Evolutionary conservation across 2,329 filamentous ascomycete genomes (phyloP).

Genomic region (Beauveria sp.): DNA sequence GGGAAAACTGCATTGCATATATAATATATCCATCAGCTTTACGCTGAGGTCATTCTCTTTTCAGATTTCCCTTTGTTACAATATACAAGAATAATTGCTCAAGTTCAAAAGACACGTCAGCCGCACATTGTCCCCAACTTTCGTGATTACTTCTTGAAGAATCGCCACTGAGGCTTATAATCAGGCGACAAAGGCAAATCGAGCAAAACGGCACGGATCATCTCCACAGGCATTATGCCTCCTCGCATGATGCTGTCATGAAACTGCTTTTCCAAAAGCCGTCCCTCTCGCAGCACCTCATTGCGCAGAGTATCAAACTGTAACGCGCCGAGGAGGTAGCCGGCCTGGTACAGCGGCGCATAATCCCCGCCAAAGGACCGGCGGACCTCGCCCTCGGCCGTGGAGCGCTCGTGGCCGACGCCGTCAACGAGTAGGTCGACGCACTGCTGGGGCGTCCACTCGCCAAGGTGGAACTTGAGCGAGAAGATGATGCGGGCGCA

Average conservation of each 20-base stretch:
- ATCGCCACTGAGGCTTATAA: constrained; percentile 43
- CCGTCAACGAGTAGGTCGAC: constrained; percentile 48
- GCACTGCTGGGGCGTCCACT: constrained; percentile 45
- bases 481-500: constrained; percentile 53
- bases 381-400: constrained; percentile 53
- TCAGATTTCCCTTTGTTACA: not conserved
- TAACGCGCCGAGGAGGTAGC: constrained; percentile 52
- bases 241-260: constrained; percentile 45
- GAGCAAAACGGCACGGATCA: constrained; percentile 41
- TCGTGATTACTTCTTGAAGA: constrained; percentile 27
- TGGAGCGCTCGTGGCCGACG: constrained; percentile 52
- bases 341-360: constrained; percentile 50
- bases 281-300: constrained; percentile 34
- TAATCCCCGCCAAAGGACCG: constrained; percentile 50
- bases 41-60: not conserved
- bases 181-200: constrained; percentile 33
- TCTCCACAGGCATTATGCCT: constrained; percentile 48
- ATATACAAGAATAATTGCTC: not conserved
- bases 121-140: not conserved
- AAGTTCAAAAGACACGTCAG: too few species aligned
- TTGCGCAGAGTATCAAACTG: constrained; percentile 44
- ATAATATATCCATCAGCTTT: not conserved
- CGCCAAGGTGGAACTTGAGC: constrained; percentile 48
- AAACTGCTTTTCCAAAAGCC: constrained; percentile 44
- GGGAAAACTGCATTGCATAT: not conserved